Evolutionary conservation across 2,329 filamentous ascomycete species (phyloP).

Genomic region (Cryphonectria japonica): DNA sequence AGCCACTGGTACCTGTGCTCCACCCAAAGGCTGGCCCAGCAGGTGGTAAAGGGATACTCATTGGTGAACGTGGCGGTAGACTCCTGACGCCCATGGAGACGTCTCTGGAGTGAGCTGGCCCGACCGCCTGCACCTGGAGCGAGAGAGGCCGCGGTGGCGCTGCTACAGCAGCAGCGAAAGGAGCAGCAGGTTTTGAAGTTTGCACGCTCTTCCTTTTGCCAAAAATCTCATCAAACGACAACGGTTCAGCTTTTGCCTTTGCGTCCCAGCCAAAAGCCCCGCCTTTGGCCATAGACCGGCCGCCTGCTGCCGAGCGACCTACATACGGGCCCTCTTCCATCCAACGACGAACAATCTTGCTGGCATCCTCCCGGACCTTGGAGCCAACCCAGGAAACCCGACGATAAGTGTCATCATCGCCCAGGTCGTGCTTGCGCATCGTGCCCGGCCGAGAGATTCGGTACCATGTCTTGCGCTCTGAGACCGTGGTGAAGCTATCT

Average conservation of each 20-base stretch:
- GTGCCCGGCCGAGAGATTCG: constrained; percentile 65
- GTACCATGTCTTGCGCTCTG: constrained; percentile 68
- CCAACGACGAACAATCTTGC: constrained; percentile 66
- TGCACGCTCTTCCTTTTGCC: constrained; percentile 40
- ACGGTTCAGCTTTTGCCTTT: constrained; percentile 51
- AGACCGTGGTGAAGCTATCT: constrained; percentile 58
- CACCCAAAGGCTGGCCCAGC: constrained; percentile 25
- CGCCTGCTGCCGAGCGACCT: constrained; percentile 50
- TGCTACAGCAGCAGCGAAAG: constrained; percentile 35
- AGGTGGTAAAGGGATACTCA: constrained; percentile 27
- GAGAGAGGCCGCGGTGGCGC: constrained; percentile 29
- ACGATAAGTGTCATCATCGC: constrained; percentile 63
- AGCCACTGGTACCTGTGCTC: constrained; percentile 22
- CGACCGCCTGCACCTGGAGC: constrained; percentile 9
- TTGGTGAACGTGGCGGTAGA: constrained; percentile 24
- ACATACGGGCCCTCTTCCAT: constrained; percentile 64
- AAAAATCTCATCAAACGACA: constrained; percentile 53
- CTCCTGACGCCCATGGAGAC: constrained; percentile 19
- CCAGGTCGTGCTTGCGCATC: constrained; percentile 58
- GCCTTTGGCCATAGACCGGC: constrained; percentile 47
- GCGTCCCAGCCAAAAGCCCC: constrained; percentile 66
- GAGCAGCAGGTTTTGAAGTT: constrained; percentile 35
- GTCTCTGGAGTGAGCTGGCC: constrained; percentile 20
- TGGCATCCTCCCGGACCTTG: constrained; percentile 54
- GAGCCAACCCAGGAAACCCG: constrained; percentile 63